A percentile compares a stretch with the other conserved stretches of the same genome.
Conservation (phyloP, 139 green algal species). For the Chlamydomonas schloesseri region DNA sequence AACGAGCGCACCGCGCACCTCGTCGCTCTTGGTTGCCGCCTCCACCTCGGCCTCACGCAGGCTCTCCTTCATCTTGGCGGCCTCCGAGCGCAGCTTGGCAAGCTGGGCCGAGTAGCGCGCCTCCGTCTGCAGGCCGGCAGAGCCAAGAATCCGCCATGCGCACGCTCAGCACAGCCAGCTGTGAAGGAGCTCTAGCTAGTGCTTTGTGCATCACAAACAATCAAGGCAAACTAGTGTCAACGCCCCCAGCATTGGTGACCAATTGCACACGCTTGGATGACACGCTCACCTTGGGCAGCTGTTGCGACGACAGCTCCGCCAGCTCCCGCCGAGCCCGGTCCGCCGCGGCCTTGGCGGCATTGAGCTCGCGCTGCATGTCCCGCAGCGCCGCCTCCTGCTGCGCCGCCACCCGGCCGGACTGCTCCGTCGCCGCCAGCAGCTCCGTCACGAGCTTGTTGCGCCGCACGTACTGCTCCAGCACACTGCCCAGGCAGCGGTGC, state of each 20-base stretch:
- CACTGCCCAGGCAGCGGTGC: conserved; percentile 1
- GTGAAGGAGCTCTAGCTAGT: too few species aligned
- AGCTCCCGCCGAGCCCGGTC: conserved; percentile 25
- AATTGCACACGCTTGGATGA: too few species aligned
- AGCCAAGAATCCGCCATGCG: too few species aligned
- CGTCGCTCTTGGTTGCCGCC: conserved; percentile 2
- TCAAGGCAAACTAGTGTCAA: too few species aligned
- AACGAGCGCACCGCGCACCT: background rate
- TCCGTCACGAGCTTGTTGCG: conserved; percentile 47
- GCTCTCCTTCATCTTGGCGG: conserved; percentile 26
- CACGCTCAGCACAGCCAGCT: background rate
- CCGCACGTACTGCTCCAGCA: conserved; percentile 40
- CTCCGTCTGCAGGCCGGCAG: background rate
- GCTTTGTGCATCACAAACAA: too few species aligned
- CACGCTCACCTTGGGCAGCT: conserved; percentile 33
- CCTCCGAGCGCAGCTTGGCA: conserved; percentile 22
- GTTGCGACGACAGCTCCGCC: conserved; percentile 27
- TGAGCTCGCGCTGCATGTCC: conserved; percentile 36
- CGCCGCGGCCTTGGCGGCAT: background rate
- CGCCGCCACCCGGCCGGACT: background rate
- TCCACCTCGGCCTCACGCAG: conserved; percentile 30
- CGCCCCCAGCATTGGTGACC: too few species aligned
- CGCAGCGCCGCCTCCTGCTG: conserved; percentile 26
- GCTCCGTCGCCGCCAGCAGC: conserved; percentile 38
- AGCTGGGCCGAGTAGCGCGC: background rate